Base-by-base conservation (phyloP, 1,139 yeast genomes). In the Lodderomyces oxycetoniae region DNA sequence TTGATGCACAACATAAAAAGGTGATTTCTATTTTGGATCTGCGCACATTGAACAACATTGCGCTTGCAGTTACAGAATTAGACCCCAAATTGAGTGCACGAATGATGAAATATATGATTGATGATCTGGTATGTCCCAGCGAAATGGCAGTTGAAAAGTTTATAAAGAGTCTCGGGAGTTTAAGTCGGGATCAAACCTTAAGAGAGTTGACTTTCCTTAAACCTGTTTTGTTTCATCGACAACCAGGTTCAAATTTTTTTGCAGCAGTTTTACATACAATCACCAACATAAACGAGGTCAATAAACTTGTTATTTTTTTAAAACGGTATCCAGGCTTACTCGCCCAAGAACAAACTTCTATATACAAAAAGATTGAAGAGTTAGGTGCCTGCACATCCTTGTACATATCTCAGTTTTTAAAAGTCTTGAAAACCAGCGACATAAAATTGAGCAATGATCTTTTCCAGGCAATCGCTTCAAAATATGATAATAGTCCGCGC, bases 121-220 rank as follows among this genome's bases (percentile, higher is more conserved):
- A 46, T 5, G 37, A 32, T 38, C 7, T 44, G 47, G 30, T 42
- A 1, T 46, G 59, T 12, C 72, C 72, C 1, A 48, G 59, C 4
- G 28, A 37, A 1, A 46, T 45, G 3, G 55, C 66, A 1, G 42
- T 63, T 23, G 49, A 55, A 26, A 37, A 48, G 2, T 57, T 39
- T 34, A 37, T 58, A 24, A 32, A 35, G 3, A 35, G 45, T 3
- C 53, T 45, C 35, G 42, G 22, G 12, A 26, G 35, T 2, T 30
- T 31, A 9, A 31, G 32, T 23, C 36, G 26, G 8, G 25, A 20
- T 9, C 32, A 32, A 21, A 32, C 38, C 26, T 44, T 61, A 7
- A 41, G 51, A 33, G 61, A 61, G n/a, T 48, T 62, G 13, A 23
- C 49, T 7, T 40, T 47, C 17, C 47, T 65, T 22, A 67, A 67